A percentile compares a stretch with the other conserved stretches of the same genome.
Conservation (phyloP, 495 filamentous ascomycete species). For the Penicillium simplicissimum region DNA sequence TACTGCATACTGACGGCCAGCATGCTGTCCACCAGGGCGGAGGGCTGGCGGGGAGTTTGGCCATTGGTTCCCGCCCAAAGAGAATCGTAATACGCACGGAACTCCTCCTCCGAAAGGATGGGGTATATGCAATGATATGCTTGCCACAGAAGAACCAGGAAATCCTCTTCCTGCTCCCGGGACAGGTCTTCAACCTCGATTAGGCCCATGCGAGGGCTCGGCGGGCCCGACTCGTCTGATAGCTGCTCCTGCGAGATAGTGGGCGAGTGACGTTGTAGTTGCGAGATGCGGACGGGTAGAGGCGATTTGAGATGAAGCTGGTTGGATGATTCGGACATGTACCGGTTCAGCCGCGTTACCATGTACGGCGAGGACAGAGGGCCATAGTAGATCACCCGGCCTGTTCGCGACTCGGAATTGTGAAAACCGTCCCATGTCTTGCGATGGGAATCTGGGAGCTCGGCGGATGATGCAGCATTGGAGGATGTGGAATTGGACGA, state of each 20-base stretch:
- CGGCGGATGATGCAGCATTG: too few relatives aligned
- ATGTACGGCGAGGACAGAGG: slow-evolving; percentile 35
- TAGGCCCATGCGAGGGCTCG: too few relatives aligned
- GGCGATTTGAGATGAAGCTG: too few relatives aligned
- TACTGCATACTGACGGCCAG: background rate
- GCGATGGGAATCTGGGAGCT: too few relatives aligned
- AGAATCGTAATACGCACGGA: background rate
- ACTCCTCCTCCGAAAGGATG: background rate
- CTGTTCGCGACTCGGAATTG: too few relatives aligned
- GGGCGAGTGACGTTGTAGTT: background rate
- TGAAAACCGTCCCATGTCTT: too few relatives aligned
- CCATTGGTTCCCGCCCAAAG: background rate
- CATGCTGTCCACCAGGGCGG: background rate
- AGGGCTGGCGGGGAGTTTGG: background rate
- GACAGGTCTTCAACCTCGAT: background rate
- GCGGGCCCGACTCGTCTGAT: too few relatives aligned
- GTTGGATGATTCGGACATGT: background rate
- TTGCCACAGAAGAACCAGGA: background rate
- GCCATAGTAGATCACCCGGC: slow-evolving; percentile 22
- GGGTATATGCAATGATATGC: background rate
- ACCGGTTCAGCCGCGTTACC: slow-evolving; percentile 22
- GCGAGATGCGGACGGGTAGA: background rate
- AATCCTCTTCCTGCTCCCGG: background rate
- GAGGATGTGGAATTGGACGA: too few relatives aligned
- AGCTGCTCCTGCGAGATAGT: too few relatives aligned